phyloP scores from a whole-genome alignment of 2,329 filamentous ascomycete genomes.

The Ceratocystis ficicola region DNA sequence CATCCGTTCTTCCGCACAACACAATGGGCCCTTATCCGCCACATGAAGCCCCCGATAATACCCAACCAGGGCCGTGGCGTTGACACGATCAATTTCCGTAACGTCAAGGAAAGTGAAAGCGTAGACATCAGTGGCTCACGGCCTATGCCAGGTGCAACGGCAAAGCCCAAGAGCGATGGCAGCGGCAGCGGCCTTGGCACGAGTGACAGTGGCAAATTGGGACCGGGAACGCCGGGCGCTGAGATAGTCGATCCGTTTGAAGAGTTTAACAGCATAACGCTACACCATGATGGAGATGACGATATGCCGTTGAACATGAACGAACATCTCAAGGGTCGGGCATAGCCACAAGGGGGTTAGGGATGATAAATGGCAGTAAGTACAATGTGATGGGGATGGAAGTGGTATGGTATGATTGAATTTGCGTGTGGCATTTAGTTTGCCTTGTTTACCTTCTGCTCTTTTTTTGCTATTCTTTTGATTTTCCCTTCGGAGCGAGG shows the following conservation, averaged over 20 bases:
- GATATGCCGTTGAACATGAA: slow-evolving; percentile 31
- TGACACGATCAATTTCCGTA: slow-evolving; percentile 93
- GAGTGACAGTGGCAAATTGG: slow-evolving; percentile 59
- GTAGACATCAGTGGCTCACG: slow-evolving; percentile 64
- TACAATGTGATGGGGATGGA: background rate
- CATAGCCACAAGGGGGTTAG: slow-evolving; percentile 1
- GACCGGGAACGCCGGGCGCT: slow-evolving; percentile 79
- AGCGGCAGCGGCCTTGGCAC: slow-evolving; percentile 1
- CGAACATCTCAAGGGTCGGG: slow-evolving; percentile 25
- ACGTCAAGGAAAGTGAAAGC: slow-evolving; percentile 93
- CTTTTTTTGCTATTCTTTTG: slow-evolving; percentile 7
- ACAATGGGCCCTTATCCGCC: slow-evolving; percentile 91
- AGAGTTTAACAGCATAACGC: slow-evolving; percentile 95
- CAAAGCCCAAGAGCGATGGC: slow-evolving; percentile 16
- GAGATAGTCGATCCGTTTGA: slow-evolving; percentile 86
- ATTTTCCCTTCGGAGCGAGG: slow-evolving; percentile 1
- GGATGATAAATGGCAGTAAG: background rate
- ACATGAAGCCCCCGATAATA: slow-evolving; percentile 96
- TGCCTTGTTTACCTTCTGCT: slow-evolving; percentile 5
- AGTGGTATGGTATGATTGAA: slow-evolving; percentile 4
- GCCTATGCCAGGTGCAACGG: slow-evolving; percentile 29
- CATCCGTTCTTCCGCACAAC: slow-evolving; percentile 95
- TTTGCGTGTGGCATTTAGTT: background rate
- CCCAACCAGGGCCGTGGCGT: slow-evolving; percentile 80
- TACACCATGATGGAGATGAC: slow-evolving; percentile 91